phyloP scores from a whole-genome alignment of 2,329 filamentous ascomycete genomes.

The Clonostachys rosea region DNA sequence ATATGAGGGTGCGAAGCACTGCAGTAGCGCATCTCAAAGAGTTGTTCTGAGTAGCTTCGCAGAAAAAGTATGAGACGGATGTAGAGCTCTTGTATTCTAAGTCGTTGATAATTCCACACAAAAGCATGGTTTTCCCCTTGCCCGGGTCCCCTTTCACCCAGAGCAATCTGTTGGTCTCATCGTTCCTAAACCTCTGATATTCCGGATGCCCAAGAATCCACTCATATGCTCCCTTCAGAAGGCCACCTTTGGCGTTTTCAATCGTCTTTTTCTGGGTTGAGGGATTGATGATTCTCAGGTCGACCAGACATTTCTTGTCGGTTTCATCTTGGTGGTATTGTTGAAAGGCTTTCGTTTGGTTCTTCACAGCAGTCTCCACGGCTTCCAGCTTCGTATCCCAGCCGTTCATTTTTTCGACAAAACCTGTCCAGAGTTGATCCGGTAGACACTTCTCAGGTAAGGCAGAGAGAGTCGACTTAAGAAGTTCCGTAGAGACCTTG shows the following conservation, averaged over 20 bases:
- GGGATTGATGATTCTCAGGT: conserved; percentile 16
- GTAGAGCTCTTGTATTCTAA: background rate
- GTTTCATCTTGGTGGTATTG: background rate
- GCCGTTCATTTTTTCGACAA: too few species aligned
- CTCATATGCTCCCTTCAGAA: conserved; percentile 20
- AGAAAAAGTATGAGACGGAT: conserved; percentile 30
- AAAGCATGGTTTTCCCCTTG: conserved; percentile 38
- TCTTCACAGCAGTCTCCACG: background rate
- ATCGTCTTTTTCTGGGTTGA: conserved; percentile 26
- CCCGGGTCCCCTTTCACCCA: conserved; percentile 32
- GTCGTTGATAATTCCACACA: conserved; percentile 23
- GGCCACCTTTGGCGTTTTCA: conserved; percentile 22
- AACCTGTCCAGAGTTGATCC: too few species aligned
- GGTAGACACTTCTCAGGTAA: too few species aligned
- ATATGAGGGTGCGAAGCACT: conserved; percentile 36
- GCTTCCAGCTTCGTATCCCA: background rate
- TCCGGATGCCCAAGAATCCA: conserved; percentile 24
- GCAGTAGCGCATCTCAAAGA: conserved; percentile 16
- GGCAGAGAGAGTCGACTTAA: too few species aligned
- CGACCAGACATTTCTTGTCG: background rate
- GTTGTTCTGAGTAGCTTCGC: conserved; percentile 33
- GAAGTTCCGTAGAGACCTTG: too few species aligned
- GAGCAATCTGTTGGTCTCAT: conserved; percentile 13
- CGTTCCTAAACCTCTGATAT: conserved; percentile 10
- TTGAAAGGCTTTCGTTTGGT: background rate